These are phyloP conservation scores for Fusarium pseudoanthophilum DNA, from an alignment of 2,329 filamentous ascomycete genomes.

Conservation along the genomic window DNA sequence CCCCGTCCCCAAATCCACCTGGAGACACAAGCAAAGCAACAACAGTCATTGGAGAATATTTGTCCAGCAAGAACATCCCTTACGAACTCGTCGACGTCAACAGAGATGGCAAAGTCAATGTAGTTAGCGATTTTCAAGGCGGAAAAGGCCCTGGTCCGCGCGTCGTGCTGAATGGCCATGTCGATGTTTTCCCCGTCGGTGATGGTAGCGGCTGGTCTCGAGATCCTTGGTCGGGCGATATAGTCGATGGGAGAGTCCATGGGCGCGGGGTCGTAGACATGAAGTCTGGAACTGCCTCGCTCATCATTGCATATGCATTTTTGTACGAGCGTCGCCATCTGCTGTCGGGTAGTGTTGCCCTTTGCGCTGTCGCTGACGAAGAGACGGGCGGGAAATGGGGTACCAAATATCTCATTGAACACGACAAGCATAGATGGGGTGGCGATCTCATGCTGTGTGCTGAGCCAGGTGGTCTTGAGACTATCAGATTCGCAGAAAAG, in stretches of 20 bases:
- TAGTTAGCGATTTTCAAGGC: not conserved
- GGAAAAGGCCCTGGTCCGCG: not conserved
- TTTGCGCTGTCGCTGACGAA: not conserved
- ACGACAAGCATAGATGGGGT: not conserved
- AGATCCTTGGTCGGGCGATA: not conserved
- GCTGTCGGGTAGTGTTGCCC: not conserved
- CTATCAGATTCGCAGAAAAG: not conserved
- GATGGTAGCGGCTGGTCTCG: not conserved
- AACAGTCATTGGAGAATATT: not conserved
- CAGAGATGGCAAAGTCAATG: not conserved
- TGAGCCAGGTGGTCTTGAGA: not conserved
- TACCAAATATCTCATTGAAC: not conserved
- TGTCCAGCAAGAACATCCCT: not conserved
- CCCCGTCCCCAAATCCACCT: not conserved
- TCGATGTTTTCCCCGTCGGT: not conserved
- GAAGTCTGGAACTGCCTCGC: constrained; percentile 4
- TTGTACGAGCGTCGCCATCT: not conserved
- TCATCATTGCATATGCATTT: not conserved
- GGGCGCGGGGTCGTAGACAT: constrained; percentile 1
- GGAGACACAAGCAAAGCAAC: not conserved
- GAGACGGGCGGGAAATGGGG: constrained; percentile 5
- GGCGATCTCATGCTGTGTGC: constrained; percentile 2
- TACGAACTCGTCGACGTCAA: not conserved
- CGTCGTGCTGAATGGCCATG: not conserved
- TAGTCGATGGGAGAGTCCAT: not conserved